phyloP scores from a whole-genome alignment of 805 yeast genomes.

The Candida ponderosae region DNA sequence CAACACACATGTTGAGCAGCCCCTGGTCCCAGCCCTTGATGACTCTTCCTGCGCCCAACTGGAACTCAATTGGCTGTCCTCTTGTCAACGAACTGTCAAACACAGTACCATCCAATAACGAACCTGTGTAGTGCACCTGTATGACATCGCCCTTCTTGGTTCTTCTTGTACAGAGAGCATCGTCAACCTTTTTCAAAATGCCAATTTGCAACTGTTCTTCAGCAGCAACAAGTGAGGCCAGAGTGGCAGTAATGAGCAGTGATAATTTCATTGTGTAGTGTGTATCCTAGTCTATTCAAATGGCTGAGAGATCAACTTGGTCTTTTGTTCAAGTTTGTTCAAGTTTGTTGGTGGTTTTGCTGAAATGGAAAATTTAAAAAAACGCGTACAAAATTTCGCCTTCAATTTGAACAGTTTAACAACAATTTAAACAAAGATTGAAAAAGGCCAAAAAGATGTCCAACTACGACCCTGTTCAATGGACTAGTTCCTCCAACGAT shows the following conservation, averaged over 20 bases:
- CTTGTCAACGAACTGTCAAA: slow-evolving; percentile 71
- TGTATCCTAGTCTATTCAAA: not conserved
- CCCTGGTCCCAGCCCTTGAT: slow-evolving; percentile 44
- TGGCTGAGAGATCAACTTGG: not conserved
- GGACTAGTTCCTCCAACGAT: slow-evolving; percentile 73
- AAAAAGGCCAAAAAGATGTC: slow-evolving; percentile 12
- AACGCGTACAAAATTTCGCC: not conserved
- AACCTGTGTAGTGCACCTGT: slow-evolving; percentile 75
- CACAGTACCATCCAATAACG: slow-evolving; percentile 53
- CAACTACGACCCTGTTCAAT: slow-evolving; percentile 52
- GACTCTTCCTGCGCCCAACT: slow-evolving; percentile 73
- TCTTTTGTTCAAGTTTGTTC: no score
- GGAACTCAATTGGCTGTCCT: slow-evolving; percentile 60
- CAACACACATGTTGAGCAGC: slow-evolving; percentile 64
- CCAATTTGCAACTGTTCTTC: slow-evolving; percentile 18
- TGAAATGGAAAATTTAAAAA: no score
- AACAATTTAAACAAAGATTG: not conserved
- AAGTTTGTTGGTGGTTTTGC: no score
- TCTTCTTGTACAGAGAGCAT: slow-evolving; percentile 44
- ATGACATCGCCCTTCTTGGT: slow-evolving; percentile 62
- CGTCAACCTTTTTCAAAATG: slow-evolving; percentile 39
- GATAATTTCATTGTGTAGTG: slow-evolving; percentile 1
- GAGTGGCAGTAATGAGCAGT: not conserved
- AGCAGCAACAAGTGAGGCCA: slow-evolving; percentile 4
- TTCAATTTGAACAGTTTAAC: not conserved